Evolutionary conservation across 2,329 filamentous ascomycete species (phyloP), one percentile per base, ranked within the genome.

Genomic region (Rhynchosporium graminicola): DNA sequence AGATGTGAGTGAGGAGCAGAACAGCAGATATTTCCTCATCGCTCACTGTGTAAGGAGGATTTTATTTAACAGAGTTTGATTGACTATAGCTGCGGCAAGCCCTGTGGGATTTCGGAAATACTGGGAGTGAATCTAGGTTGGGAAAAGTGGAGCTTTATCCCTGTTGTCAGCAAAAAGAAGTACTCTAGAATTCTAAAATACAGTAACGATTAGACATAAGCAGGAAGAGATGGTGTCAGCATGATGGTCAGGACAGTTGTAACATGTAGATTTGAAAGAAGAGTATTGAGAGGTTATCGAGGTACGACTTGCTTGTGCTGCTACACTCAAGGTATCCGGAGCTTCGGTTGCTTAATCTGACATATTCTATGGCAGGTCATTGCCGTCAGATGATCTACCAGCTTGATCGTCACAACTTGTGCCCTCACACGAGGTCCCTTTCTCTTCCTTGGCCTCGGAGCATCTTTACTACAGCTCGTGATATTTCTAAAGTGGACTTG

Each of bases 31-130:
- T 56, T 12, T 59, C 65, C 55, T 67, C 64, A 43, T 69, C 63
- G 1, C 28, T 43, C n/a, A 63, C 9, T 8, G 61, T 57, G n/a
- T 29, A 43, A 8, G 50, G 12, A 10, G 60, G 46, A 47, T 64
- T 6, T 57, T 56, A 28, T 62, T 59, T 54, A 67, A 68, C 28
- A 68, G 63, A 26, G 57, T 59, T 2, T 63, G 61, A 42, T 65
- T 62, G 38, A 59, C 47, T 6, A 68, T 61, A 8, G 67, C 65
- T 29, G 58, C 45, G 42, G 63, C 43, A 8, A 68, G 28, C 67
- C 65, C 67, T 15, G n/a, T 38, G 40, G 63, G 63, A 51, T 67
- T 66, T 15, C 63, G 67, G 52, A 60, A 68, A 36, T 67, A 67
- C 52, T 68, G 63, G 10, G 38, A 59, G 33, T 65, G 52, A 7